phyloP scores from a whole-genome alignment of 352 stramenopile species.

The Pythium phragmiticola region DNA sequence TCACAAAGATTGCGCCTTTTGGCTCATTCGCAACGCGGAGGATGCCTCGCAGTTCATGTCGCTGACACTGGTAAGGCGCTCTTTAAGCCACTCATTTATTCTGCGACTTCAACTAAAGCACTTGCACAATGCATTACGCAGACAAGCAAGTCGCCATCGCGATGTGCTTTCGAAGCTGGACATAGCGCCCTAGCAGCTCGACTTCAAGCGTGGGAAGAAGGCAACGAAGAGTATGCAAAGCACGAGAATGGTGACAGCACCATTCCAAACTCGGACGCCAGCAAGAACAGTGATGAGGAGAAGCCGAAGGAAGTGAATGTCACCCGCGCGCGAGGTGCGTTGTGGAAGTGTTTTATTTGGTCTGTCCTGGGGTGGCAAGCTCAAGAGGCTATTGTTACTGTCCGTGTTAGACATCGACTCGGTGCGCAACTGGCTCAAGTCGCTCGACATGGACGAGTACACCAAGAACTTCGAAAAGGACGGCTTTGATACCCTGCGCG shows the following conservation, averaged over 20 bases:
- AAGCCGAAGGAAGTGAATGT: conserved; percentile 21
- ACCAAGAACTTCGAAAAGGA: conserved; percentile 87
- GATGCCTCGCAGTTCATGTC: conserved; percentile 72
- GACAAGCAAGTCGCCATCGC: conserved; percentile 87
- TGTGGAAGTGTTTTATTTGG: neutral
- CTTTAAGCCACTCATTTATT: neutral
- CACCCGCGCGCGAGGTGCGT: conserved; percentile 51
- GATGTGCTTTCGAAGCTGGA: conserved; percentile 84
- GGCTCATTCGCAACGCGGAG: conserved; percentile 68
- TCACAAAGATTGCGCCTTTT: conserved; percentile 83
- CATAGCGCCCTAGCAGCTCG: conserved; percentile 76
- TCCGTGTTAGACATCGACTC: conserved; percentile 63
- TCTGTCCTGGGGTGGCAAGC: neutral
- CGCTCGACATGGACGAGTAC: conserved; percentile 88
- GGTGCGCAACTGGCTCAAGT: conserved; percentile 83
- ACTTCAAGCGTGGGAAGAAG: conserved; percentile 82
- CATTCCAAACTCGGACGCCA: conserved; percentile 26
- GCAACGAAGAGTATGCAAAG: conserved; percentile 85
- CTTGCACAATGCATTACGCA: conserved; percentile 15
- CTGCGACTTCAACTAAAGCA: too few species aligned
- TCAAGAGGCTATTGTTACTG: neutral
- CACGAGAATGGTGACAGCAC: conserved; percentile 36
- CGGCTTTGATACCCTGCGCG: conserved; percentile 83
- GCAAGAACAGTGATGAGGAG: conserved; percentile 41
- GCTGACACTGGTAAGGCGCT: conserved; percentile 52